Base-by-base conservation (phyloP, 768 basidiomycete genomes). In the Lactifluus echinatus region DNA sequence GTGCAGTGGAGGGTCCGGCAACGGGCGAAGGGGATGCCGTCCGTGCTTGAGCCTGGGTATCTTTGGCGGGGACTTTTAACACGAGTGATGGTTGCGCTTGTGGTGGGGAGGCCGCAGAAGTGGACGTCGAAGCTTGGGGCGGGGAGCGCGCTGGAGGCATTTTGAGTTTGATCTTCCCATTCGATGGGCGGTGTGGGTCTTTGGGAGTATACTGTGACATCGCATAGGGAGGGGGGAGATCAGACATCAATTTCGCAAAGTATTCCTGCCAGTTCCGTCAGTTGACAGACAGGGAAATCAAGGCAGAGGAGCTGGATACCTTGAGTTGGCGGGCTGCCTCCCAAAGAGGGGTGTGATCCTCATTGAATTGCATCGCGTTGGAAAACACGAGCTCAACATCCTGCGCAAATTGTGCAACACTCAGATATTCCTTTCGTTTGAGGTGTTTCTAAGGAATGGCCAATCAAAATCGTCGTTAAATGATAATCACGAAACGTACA, bases 381-480 rank as follows among this genome's bases (percentile, higher is more conserved):
- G 82, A 79, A 71, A 93, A 95, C 24, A 97, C 87, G 40, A 93
- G 78, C 64, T 93, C 90, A 14, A 94, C 86, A 57, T 97, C 94
- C 8, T 80, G 81, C 43, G 86, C 85, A 66, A 94, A 95, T 24
- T 87, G 84, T 4, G 78, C 74, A 5, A 80, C 72, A 2, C 75
- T 79, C 21, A 67, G 65, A 67, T 95, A 97, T 63, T 87, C 84
- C 67, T 91, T 88, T 55, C 81, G 81, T 66, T 89, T 85, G 61
- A 95, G 74, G 48, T 80, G 82, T 80, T 84, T 85, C 93, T 97
- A 31, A 19, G 10, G 39, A 33, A 31, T 37, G n/a, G 8, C 21
- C 11, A 8, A 37, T 49, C 14, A 31, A 44, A 46, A 28, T 17
- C 15, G 62, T 24, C 31, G 37, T 26, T 50, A 59, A 52, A 5